Base-by-base conservation (phyloP, 2,329 filamentous ascomycete species). In the Colletotrichum caudatum region DNA sequence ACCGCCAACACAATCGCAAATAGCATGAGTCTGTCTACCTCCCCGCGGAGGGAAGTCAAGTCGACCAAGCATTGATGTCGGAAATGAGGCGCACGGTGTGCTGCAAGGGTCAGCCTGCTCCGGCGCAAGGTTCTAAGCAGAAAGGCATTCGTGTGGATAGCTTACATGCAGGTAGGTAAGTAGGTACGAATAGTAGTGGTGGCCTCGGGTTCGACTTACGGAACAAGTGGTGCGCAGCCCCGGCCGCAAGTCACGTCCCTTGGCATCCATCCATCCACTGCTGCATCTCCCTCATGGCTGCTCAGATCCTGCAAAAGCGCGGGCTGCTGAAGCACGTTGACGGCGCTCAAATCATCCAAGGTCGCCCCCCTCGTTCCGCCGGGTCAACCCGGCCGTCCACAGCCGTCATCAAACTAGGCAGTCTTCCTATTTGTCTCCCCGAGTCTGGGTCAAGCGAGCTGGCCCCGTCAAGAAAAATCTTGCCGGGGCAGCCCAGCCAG, bases 51-150 rank as follows among this genome's bases (percentile, higher is more conserved):
- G 16, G 44, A 54, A 37, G 50, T 26, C 46, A 54, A 64, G 39
- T 61, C 56, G 29, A n/a, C 48, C 46, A 60, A 64, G 80, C 80
- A 81, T 82, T 78, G 73, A 81, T 71, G 72, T 74, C 79, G 80
- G 80, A 82, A 75, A 81, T 81, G 80, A 82, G 75, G 75, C 77
- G 77, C 77, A 77, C 75, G 63, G 65, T 71, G 65, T 60, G 35
- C 39, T 39, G 66, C 75, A 74, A 71, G 76, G 76, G 54, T 57
- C 37, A 48, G 64, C 69, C 69, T 72, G 72, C 54, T 51, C 23
- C 50, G 23, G 54, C 51, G 60, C 69, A 60, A 46, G 61, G 48
- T 54, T 64, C 63, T 66, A 66, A 58, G 59, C 61, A 61, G 59
- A 44, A 48, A 33, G 59, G 20, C 50, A 23, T 50, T 8, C 44